These are phyloP conservation scores for Ustilago tritici DNA, from an alignment of 1,284 basidiomycete genomes.

Conservation along the genomic window DNA sequence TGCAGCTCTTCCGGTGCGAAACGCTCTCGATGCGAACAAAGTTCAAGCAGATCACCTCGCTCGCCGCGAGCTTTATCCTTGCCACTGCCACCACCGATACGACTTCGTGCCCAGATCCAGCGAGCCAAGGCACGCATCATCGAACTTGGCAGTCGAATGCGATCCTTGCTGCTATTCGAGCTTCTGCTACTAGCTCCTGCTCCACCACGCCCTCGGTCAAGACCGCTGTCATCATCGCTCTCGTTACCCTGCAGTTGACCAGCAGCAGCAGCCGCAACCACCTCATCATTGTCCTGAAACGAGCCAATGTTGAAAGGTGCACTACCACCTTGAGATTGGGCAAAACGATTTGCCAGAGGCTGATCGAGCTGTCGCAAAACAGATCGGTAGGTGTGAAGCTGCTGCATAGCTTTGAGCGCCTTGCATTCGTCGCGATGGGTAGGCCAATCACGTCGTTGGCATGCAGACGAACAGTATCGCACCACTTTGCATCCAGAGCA, in stretches of 20 bases:
- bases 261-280: slow-evolving; percentile 25
- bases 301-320: slow-evolving; percentile 34
- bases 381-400: slow-evolving; percentile 33
- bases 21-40: slow-evolving; percentile 40
- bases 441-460: slow-evolving; percentile 49
- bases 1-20: slow-evolving; percentile 39
- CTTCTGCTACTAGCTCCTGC: neutral
- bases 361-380: slow-evolving; percentile 26
- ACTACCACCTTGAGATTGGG: slow-evolving; percentile 17
- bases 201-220: slow-evolving; percentile 1
- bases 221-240: slow-evolving; percentile 13
- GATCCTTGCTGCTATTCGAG: slow-evolving; percentile 7
- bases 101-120: slow-evolving; percentile 44
- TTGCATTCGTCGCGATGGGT: slow-evolving; percentile 54
- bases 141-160: slow-evolving; percentile 33
- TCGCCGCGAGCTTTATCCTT: slow-evolving; percentile 24
- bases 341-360: slow-evolving; percentile 26
- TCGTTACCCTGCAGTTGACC: slow-evolving; percentile 13
- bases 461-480: slow-evolving; percentile 43
- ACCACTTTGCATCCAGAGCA: slow-evolving; percentile 52
- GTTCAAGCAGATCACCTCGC: slow-evolving; percentile 36
- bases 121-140: slow-evolving; percentile 50
- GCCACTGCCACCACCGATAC: slow-evolving; percentile 33
- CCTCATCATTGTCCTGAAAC: slow-evolving; percentile 44
- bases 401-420: slow-evolving; percentile 41